A percentile compares a stretch with the other conserved stretches of the same genome.
phyloP scores from a whole-genome alignment of 495 filamentous ascomycete genomes.

The Sordaria brevicollis region DNA sequence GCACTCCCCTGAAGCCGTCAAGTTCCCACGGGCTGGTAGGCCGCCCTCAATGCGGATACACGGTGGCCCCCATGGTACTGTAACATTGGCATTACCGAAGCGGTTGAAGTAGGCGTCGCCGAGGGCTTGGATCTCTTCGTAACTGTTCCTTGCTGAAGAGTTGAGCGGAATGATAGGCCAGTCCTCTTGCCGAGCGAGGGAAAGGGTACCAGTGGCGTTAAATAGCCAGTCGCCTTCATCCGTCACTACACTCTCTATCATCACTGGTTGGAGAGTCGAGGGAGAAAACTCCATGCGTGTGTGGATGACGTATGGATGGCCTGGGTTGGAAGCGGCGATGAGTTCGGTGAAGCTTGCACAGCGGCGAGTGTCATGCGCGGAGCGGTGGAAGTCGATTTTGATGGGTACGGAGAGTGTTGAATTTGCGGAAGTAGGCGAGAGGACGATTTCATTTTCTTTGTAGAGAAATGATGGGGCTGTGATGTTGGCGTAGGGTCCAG shows the following conservation, averaged over 20 bases:
- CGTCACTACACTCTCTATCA: conserved; percentile 27
- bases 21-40: not conserved
- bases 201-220: conserved; percentile 26
- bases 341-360: conserved; percentile 42
- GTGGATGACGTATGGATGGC: conserved; percentile 27
- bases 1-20: not conserved
- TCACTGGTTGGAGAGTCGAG: conserved; percentile 19
- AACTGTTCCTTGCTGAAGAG: conserved; percentile 13
- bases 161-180: conserved; percentile 25
- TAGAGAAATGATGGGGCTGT: not conserved
- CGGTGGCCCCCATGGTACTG: conserved; percentile 23
- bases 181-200: conserved; percentile 20
- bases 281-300: conserved; percentile 19
- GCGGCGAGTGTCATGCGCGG: conserved; percentile 22
- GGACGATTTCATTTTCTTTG: not conserved
- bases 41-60: conserved; percentile 31
- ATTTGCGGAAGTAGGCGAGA: not conserved
- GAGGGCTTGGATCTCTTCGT: conserved; percentile 21
- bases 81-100: conserved; percentile 22
- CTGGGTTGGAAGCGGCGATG: conserved; percentile 26
- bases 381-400: conserved; percentile 12
- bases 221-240: conserved; percentile 30
- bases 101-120: conserved; percentile 30
- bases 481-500: not conserved
- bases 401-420: conserved; percentile 7